Percentiles rank a stretch among this genome's conserved stretches.
Conservation (phyloP, 371 early-diverging fungal species). For the Coemansia sp. region DNA sequence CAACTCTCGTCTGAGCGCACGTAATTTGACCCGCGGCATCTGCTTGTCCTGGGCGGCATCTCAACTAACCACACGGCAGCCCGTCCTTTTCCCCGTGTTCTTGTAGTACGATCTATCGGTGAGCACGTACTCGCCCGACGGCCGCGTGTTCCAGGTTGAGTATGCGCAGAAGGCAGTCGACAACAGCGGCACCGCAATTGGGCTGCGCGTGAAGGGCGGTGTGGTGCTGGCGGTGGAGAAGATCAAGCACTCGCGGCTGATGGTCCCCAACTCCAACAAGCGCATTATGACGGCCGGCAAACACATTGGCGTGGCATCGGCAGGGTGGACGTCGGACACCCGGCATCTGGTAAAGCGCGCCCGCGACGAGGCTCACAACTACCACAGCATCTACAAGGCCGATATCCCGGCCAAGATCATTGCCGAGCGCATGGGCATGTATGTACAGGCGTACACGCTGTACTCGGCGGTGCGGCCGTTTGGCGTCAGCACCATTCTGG, state of each 20-base stretch:
- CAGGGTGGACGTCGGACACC: constrained; percentile 95
- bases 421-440: constrained; percentile 91
- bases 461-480: constrained; percentile 98
- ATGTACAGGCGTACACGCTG: constrained; percentile 93
- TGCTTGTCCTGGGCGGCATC: background rate
- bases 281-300: constrained; percentile 89
- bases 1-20: background rate
- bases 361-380: constrained; percentile 88
- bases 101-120: constrained; percentile 94
- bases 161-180: constrained; percentile 98
- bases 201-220: constrained; percentile 92
- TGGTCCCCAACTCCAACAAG: constrained; percentile 89
- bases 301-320: constrained; percentile 91
- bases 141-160: constrained; percentile 98
- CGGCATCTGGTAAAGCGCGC: constrained; percentile 87
- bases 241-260: constrained; percentile 89
- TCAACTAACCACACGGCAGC: background rate
- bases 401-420: constrained; percentile 60
- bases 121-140: constrained; percentile 98
- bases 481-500: constrained; percentile 85
- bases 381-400: constrained; percentile 82
- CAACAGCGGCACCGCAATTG: constrained; percentile 95
- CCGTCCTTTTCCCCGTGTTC: background rate
- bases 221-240: constrained; percentile 96
- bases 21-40: background rate